A percentile compares a stretch with the other conserved stretches of the same genome.
phyloP scores from a whole-genome alignment of 768 basidiomycete species.

The Rhodotorula babjevae region DNA sequence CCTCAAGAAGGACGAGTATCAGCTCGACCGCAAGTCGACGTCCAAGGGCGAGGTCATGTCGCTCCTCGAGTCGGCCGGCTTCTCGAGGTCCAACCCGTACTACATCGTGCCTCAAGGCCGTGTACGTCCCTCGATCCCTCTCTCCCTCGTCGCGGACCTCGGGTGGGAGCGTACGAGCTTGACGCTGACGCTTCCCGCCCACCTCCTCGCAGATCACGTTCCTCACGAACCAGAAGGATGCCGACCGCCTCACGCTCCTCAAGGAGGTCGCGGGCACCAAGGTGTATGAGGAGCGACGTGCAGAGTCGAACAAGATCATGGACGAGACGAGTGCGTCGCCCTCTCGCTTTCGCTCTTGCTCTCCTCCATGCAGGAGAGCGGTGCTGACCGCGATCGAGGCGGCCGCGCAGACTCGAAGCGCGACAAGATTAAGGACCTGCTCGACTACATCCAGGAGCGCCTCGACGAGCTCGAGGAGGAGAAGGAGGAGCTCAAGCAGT shows the following conservation, averaged over 20 bases:
- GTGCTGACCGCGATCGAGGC: too few species aligned
- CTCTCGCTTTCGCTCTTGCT: not conserved
- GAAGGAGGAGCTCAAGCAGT: conserved; percentile 95
- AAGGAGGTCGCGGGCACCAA: conserved; percentile 99
- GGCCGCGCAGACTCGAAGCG: conserved; percentile 70
- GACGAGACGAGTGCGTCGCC: conserved; percentile 63
- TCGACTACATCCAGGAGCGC: conserved; percentile 85
- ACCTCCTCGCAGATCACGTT: conserved; percentile 68
- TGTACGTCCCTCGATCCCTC: conserved; percentile 53
- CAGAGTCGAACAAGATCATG: conserved; percentile 94
- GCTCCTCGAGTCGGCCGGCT: conserved; percentile 90
- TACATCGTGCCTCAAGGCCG: conserved; percentile 98
- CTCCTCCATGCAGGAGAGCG: not conserved
- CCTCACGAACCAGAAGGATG: conserved; percentile 93
- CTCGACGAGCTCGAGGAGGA: conserved; percentile 91
- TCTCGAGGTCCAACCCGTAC: conserved; percentile 96
- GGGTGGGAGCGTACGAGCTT: too few species aligned
- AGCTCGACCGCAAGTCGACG: conserved; percentile 88
- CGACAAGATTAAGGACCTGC: conserved; percentile 79
- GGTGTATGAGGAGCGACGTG: conserved; percentile 88
- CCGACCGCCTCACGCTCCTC: conserved; percentile 83
- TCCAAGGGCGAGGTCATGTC: conserved; percentile 98
- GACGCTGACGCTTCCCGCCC: not conserved
- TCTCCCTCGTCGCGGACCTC: conserved; percentile 19
- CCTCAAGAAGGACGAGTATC: conserved; percentile 97